A percentile compares a stretch with the other conserved stretches of the same genome.
Conservation (phyloP, 345 rosid species). For the Citrus australasica region DNA sequence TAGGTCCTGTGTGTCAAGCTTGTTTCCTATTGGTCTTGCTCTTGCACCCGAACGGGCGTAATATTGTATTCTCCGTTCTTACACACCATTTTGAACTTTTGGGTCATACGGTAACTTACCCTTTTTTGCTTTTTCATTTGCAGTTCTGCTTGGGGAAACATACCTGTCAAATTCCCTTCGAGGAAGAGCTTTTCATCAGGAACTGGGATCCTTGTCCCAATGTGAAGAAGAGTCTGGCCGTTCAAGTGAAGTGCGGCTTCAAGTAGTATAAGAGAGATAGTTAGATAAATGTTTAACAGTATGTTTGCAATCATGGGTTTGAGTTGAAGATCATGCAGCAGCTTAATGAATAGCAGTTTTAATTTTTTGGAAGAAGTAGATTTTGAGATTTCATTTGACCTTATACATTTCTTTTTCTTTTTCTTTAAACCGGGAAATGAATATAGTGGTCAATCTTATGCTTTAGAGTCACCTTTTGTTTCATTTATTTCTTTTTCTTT, state of each 20-base stretch:
- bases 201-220: constrained; percentile 39
- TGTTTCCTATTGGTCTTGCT: too few species aligned
- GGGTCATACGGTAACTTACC: too few species aligned
- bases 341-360: background rate
- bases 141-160: constrained; percentile 66
- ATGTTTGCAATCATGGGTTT: background rate
- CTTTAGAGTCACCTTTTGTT: background rate
- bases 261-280: background rate
- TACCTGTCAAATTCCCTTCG: constrained; percentile 49
- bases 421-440: background rate
- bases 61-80: too few species aligned
- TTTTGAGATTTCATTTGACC: background rate
- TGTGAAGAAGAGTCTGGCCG: constrained; percentile 49
- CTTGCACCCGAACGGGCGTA: too few species aligned
- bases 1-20: too few species aligned
- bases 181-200: constrained; percentile 34
- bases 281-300: background rate
- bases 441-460: background rate
- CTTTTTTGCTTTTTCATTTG: background rate
- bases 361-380: background rate
- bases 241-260: constrained; percentile 62
- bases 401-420: background rate
- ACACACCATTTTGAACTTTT: too few species aligned
- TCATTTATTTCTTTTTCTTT: background rate
- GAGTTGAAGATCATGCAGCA: background rate